Evolutionary conservation across 805 yeast species (phyloP), one percentile per base, ranked within the genome.

Genomic region (Teunomyces aglyptinius): DNA sequence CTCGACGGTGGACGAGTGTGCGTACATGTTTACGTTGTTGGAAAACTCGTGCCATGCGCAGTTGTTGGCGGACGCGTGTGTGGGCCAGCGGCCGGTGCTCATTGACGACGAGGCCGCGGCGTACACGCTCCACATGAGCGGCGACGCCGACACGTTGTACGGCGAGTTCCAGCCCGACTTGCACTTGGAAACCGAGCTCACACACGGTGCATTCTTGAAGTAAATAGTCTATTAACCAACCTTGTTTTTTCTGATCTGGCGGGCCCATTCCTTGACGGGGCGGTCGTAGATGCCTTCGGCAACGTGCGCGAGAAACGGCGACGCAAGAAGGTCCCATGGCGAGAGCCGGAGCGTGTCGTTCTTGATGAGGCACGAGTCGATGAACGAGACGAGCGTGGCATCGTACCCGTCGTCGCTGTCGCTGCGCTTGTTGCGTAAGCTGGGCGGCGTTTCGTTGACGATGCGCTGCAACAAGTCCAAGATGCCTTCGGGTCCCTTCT

Each of bases 391-490:
- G 72, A 2, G 62, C 53, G 38, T 81, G 78, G 56, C 71, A 83
- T 3, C 26, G 8, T 24, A 24, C 2, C 5, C 24, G 8, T 24
- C 26, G 8, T 4, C 11, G 8, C 26, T 6, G 22, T 20, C 22
- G 22, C n/a, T n/a, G 22, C 6, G 56, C 75, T 65, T 55, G 59
- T 54, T 50, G 73, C 55, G 27, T 63, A 91, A 73, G 1, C 77
- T 71, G 8, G 99, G 99, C 0, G 97, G 90, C 2, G 83, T 83
- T 63, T 94, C 99, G 59, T 91, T 89, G 19, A 94, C 99, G 36
- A 94, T 91, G 56, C 97, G 72, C 68, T 94, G 98, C 46, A 94
- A 66, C 15, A 94, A 73, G 60, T 94, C 99, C 52, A 94, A 73
- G 38, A 94, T 92, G 1, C 97, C 96, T 57, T 88, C 86, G 2